Conservation (phyloP, 116 monocot genomes). For the Iris pallida region DNA sequence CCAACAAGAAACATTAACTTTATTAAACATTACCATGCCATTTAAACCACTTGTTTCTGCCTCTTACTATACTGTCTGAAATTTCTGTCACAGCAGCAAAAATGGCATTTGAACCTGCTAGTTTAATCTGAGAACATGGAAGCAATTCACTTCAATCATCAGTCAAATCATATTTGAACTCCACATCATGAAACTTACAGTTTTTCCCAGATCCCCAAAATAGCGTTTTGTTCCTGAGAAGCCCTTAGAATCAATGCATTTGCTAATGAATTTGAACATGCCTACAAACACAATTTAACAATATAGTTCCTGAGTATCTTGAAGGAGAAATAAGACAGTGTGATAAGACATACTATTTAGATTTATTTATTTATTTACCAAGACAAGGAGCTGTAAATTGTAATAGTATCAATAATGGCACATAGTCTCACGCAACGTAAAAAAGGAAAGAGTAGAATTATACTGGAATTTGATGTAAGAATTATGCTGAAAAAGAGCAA, state of each 20-base stretch:
- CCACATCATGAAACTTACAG: neutral
- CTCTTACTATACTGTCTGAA: conserved; percentile 77
- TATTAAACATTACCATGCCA: conserved; percentile 59
- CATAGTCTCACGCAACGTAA: too few species aligned
- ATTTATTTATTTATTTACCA: too few species aligned
- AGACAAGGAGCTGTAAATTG: too few species aligned
- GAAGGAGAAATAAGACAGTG: too few species aligned
- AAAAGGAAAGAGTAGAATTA: too few species aligned
- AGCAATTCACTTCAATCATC: conserved; percentile 1
- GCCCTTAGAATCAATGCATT: conserved; percentile 58
- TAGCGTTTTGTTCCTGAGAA: conserved; percentile 83
- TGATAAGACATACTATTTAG: too few species aligned
- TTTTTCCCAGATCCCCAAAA: conserved; percentile 71
- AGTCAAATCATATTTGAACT: neutral
- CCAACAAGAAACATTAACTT: conserved; percentile 1
- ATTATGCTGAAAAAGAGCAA: too few species aligned
- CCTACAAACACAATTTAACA: conserved; percentile 35
- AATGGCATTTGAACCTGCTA: conserved; percentile 75
- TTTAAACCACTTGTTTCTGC: conserved; percentile 83
- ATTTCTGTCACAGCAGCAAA: conserved; percentile 90
- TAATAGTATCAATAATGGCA: too few species aligned
- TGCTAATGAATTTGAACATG: conserved; percentile 89
- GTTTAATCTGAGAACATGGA: conserved; percentile 48
- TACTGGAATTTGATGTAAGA: too few species aligned
- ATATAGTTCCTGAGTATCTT: conserved; percentile 3